Percentiles rank a stretch among this genome's conserved stretches.
Evolutionary conservation across 768 basidiomycete species (phyloP).

Genomic region (Lentinus tigrinus): DNA sequence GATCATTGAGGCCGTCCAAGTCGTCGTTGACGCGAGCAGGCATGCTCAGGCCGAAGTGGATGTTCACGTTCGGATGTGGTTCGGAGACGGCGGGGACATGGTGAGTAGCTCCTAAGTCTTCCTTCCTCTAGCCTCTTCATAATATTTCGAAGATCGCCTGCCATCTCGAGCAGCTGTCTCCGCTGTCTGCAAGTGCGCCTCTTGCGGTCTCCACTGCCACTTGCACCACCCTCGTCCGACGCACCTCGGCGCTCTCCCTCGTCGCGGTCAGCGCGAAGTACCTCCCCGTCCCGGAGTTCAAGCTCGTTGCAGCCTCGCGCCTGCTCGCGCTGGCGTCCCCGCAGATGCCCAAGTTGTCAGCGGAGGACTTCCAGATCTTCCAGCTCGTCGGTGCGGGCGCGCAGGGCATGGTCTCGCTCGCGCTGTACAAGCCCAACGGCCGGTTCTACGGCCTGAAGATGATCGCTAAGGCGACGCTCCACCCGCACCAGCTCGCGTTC

Average conservation of each 20-base stretch:
- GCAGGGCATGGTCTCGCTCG: constrained; percentile 18
- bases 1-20: not conserved
- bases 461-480: constrained; percentile 9
- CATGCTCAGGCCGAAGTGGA: not conserved
- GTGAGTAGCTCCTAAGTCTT: not conserved
- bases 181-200: not conserved
- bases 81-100: not conserved
- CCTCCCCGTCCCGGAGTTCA: not conserved
- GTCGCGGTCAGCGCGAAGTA: not conserved
- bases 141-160: not conserved
- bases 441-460: constrained; percentile 23
- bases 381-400: constrained; percentile 12
- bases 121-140: not conserved
- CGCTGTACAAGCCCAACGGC: constrained; percentile 2
- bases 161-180: not conserved
- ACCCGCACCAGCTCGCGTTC: not conserved
- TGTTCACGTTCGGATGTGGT: not conserved
- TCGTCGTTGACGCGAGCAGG: not conserved
- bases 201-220: not conserved
- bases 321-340: not conserved
- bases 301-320: not conserved
- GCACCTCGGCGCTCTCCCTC: not conserved
- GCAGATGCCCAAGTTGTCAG: not conserved
- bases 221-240: not conserved
- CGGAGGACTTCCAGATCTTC: constrained; percentile 5